Evolutionary conservation across 352 stramenopile species (phyloP).

Genomic region (Nothophytophthora sp.): DNA sequence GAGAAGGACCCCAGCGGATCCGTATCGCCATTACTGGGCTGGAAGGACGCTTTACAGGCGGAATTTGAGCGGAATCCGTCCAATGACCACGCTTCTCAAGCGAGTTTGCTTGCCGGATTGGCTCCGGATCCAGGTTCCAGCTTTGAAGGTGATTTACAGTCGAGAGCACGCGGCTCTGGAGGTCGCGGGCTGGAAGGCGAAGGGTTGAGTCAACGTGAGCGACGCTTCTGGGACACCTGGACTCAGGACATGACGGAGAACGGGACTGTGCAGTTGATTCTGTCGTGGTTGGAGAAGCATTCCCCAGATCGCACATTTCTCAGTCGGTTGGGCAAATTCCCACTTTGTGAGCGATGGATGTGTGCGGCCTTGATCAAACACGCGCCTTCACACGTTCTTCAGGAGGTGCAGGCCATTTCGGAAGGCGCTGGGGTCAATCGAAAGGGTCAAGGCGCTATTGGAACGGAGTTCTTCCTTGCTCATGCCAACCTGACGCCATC

Average conservation of each 20-base stretch:
- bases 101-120: slow-evolving; percentile 4
- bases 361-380: slow-evolving; percentile 83
- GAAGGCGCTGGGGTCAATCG: slow-evolving; percentile 32
- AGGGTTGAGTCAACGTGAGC: slow-evolving; percentile 35
- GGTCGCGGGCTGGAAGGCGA: slow-evolving; percentile 14
- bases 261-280: slow-evolving; percentile 55
- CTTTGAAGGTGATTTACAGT: slow-evolving; percentile 11
- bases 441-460: slow-evolving; percentile 21
- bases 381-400: slow-evolving; percentile 65
- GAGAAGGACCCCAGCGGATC: slow-evolving; percentile 1
- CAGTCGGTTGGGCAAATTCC: slow-evolving; percentile 74
- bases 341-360: slow-evolving; percentile 65
- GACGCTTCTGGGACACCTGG: slow-evolving; percentile 55
- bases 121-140: slow-evolving; percentile 3
- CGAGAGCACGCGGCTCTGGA: slow-evolving; percentile 16
- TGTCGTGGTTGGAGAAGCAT: slow-evolving; percentile 79
- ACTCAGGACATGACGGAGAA: slow-evolving; percentile 60
- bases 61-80: slow-evolving; percentile 30
- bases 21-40: slow-evolving; percentile 22
- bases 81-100: slow-evolving; percentile 5
- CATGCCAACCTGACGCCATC: slow-evolving; percentile 68
- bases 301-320: slow-evolving; percentile 77
- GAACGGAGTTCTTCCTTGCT: slow-evolving; percentile 36
- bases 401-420: slow-evolving; percentile 82
- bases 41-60: slow-evolving; percentile 37